Evolutionary conservation across 1,284 basidiomycete genomes (phyloP), one percentile per base, ranked within the genome.

Genomic region (Neonothopanus nambi): DNA sequence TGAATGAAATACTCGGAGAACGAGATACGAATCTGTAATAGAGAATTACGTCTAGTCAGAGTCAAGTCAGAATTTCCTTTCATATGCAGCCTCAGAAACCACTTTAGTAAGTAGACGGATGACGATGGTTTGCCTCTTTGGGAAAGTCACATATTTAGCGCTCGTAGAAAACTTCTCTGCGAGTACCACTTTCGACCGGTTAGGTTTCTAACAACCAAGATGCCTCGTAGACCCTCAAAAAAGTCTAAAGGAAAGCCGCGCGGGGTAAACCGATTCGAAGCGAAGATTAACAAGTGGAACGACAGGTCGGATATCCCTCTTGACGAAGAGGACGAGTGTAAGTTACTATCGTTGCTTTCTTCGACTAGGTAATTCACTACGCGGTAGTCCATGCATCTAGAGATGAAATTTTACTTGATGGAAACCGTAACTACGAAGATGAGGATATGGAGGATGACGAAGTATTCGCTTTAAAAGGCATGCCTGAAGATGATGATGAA

Each of bases 401-500:
- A 50, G 93, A 97, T 65, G 82, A 84, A 66, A 90, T 96, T 55
- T 75, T 91, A 11, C 76, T 96, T 6, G 84, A 91, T 47, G 83
- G 79, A 11, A 74, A 76, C 35, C 66, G 70, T n/a, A 63, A 65
- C 17, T 68, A 65, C 4, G 70, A 66, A 5, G 71, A 74, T 15
- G 70, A 70, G 12, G 70, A 71, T 24, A 70, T 67, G 3, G 77
- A 78, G 24, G 87, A 88, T 30, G 88, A 93, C 42, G 87, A 90
- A 65, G 89, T 93, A 5, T 88, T 93, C 64, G 81, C 80, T 12
- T 69, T 85, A 58, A 79, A 79, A 55, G 80, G 79, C 28, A 63
- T 87, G 39, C 72, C 72, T 0, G 74, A 75, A 4, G 75, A 74
- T 26, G 76, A 75, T 6, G 74, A 73, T 4, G 81, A 80, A 33